Percentiles rank a stretch among this genome's conserved stretches.
These are phyloP conservation scores for Penicillium verrucosum DNA, from an alignment of 2,329 filamentous ascomycete genomes.

Conservation along the genomic window DNA sequence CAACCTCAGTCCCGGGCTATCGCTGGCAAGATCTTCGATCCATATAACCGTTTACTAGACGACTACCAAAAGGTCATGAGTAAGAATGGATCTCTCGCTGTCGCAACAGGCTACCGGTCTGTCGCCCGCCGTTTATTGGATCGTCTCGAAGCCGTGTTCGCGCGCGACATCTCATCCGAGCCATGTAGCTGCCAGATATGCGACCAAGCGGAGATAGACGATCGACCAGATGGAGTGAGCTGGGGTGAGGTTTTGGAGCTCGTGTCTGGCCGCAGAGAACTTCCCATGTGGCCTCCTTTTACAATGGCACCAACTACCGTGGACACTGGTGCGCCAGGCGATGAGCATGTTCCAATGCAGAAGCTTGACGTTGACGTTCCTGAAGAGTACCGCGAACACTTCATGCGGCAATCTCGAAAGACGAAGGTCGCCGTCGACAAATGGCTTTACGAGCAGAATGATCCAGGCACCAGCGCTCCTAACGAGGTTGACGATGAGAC, in stretches of 20 bases:
- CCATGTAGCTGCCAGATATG: slow-evolving; percentile 88
- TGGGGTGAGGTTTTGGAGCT: slow-evolving; percentile 96
- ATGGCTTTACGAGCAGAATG: slow-evolving; percentile 80
- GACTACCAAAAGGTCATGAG: slow-evolving; percentile 79
- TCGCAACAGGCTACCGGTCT: slow-evolving; percentile 91
- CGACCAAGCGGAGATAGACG: slow-evolving; percentile 58
- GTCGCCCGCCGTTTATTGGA: slow-evolving; percentile 88
- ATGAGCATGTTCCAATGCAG: slow-evolving; percentile 59
- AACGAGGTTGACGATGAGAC: slow-evolving; percentile 94
- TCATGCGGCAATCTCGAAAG: slow-evolving; percentile 86
- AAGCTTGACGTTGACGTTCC: slow-evolving; percentile 92
- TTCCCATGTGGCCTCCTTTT: slow-evolving; percentile 87
- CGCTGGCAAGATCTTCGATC: slow-evolving; percentile 72
- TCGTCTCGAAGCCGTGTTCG: slow-evolving; percentile 89
- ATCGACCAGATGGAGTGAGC: slow-evolving; percentile 64
- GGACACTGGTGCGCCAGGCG: slow-evolving; percentile 55
- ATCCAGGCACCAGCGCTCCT: slow-evolving; percentile 69
- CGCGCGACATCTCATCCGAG: slow-evolving; percentile 81
- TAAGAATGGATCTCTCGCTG: slow-evolving; percentile 84
- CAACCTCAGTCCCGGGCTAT: slow-evolving; percentile 63
- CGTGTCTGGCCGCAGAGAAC: slow-evolving; percentile 80
- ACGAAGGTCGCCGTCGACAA: slow-evolving; percentile 86
- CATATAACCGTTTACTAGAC: slow-evolving; percentile 77
- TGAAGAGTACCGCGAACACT: slow-evolving; percentile 89
- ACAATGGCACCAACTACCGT: slow-evolving; percentile 61